Evolutionary conservation across 257 asterid species (phyloP).

Genomic region (Solanum okadae): DNA sequence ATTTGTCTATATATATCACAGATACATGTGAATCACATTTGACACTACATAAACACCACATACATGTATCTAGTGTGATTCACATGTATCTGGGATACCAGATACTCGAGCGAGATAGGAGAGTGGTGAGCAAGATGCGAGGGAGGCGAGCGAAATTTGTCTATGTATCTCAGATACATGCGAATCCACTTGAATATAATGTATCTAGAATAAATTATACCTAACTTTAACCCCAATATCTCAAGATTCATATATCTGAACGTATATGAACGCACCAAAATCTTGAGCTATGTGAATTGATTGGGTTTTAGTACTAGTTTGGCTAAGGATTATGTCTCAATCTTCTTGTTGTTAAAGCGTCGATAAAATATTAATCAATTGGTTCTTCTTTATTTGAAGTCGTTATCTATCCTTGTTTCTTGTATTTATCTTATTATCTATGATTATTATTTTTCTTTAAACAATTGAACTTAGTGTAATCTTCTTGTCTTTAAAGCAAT

Average conservation of each 20-base stretch:
- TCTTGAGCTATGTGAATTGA: not conserved
- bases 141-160: not conserved
- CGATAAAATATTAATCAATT: not conserved
- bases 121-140: not conserved
- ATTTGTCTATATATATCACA: no score
- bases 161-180: no score
- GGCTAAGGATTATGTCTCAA: not conserved
- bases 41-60: not conserved
- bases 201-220: no score
- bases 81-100: not conserved
- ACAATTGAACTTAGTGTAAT: not conserved
- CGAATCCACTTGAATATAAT: rapidly evolving
- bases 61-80: not conserved
- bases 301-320: not conserved
- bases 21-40: not conserved
- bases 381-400: not conserved
- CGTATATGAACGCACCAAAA: not conserved
- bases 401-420: not conserved
- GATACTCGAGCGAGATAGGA: not conserved
- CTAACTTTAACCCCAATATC: no score
- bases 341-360: not conserved
- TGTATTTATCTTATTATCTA: not conserved
- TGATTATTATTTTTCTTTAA: not conserved
- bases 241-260: not conserved
- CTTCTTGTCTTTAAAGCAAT: not conserved